These are phyloP conservation scores for Plasmodiophora brassicae DNA, from an alignment of 208 protist species.

Conservation along the genomic window DNA sequence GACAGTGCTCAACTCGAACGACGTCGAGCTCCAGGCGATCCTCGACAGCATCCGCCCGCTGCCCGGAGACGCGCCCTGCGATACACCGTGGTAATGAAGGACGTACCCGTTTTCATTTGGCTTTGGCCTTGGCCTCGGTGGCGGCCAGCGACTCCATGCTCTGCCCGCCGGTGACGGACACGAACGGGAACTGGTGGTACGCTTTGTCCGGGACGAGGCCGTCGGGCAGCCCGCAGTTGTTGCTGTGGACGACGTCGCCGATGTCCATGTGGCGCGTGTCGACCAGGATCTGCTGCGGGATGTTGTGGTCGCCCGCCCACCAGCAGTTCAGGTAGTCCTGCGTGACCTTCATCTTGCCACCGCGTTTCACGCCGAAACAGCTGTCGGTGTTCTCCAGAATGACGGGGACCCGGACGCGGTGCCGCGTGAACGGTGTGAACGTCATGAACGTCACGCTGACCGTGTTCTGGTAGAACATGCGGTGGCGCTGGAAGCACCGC, in stretches of 20 bases:
- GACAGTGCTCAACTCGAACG: background rate
- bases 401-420: background rate
- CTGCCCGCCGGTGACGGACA: background rate
- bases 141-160: background rate
- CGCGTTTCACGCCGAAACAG: background rate
- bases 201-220: background rate
- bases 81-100: background rate
- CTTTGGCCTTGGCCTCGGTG: background rate
- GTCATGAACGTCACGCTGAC: slow-evolving; percentile 21
- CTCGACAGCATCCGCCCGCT: background rate
- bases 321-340: slow-evolving; percentile 24
- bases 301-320: slow-evolving; percentile 4
- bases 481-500: background rate
- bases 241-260: background rate
- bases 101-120: background rate
- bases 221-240: background rate
- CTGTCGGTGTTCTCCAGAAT: background rate
- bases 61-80: background rate
- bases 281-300: slow-evolving; percentile 8
- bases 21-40: background rate
- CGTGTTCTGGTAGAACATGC: slow-evolving; percentile 12
- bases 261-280: slow-evolving; percentile 15
- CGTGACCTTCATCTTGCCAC: background rate
- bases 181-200: background rate
- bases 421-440: slow-evolving; percentile 6